These are phyloP conservation scores for Xerocomus nothofagi DNA, from an alignment of 1,284 basidiomycete genomes.

Conservation along the genomic window DNA sequence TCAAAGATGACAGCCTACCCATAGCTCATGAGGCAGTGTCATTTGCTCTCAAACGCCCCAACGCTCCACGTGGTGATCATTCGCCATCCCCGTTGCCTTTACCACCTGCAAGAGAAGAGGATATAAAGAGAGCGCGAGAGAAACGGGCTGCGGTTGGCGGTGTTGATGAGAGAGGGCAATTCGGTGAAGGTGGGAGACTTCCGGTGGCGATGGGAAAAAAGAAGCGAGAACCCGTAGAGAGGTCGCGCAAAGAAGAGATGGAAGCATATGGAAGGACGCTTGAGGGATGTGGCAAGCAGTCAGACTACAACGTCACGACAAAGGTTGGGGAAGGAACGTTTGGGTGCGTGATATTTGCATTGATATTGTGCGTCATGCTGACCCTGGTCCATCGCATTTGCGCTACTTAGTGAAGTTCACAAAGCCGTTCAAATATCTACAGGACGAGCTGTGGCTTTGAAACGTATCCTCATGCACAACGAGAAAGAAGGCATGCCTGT, in stretches of 20 bases:
- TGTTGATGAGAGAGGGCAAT: constrained; percentile 8
- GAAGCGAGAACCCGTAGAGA: constrained; percentile 43
- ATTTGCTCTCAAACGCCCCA: constrained; percentile 38
- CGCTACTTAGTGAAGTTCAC: constrained; percentile 75
- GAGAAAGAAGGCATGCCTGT: constrained; percentile 96
- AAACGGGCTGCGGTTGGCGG: constrained; percentile 32
- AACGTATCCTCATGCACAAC: constrained; percentile 94
- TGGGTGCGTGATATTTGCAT: constrained; percentile 57
- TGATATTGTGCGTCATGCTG: constrained; percentile 2
- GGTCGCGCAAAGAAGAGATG: constrained; percentile 66
- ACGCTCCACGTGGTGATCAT: constrained; percentile 44
- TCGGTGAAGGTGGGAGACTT: constrained; percentile 7
- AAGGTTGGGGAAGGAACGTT: constrained; percentile 96
- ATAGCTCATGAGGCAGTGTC: constrained; percentile 30
- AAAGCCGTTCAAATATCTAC: constrained; percentile 73
- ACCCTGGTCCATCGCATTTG: constrained; percentile 4
- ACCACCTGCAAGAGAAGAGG: constrained; percentile 26
- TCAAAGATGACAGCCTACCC: constrained; percentile 38
- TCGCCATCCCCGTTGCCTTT: constrained; percentile 46
- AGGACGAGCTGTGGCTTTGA: constrained; percentile 78
- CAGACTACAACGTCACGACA: constrained; percentile 78
- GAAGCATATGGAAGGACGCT: constrained; percentile 68
- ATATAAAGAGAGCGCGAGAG: constrained; percentile 24
- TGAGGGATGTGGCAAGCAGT: constrained; percentile 72
- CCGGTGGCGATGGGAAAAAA: constrained; percentile 16